Evolutionary conservation across 176 grass and related monocot genomes (phyloP).

Genomic region (Poa annua): DNA sequence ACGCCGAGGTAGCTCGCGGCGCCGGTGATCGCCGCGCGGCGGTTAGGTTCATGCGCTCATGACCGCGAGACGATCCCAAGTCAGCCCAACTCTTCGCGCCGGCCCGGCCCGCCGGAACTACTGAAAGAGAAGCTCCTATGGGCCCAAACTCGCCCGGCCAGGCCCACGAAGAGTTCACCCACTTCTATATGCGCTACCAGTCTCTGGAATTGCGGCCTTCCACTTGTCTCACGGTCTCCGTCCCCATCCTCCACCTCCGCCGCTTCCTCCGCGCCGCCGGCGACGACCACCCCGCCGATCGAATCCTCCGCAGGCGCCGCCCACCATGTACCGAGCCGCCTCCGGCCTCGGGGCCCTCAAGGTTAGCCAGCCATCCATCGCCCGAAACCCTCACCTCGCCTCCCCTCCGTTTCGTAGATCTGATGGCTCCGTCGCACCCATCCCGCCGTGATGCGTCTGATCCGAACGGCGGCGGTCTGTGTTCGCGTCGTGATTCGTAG

Average conservation of each 20-base stretch:
- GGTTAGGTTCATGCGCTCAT: background rate
- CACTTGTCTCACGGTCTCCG: conserved; percentile 48
- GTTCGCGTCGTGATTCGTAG: background rate
- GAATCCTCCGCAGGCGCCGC: background rate
- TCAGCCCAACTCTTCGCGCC: background rate
- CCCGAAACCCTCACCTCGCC: conserved; percentile 10
- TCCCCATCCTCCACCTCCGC: conserved; percentile 26
- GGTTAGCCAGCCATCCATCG: conserved; percentile 47
- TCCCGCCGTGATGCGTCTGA: conserved; percentile 18
- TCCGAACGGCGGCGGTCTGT: background rate
- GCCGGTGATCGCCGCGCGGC: conserved; percentile 43
- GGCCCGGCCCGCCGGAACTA: background rate
- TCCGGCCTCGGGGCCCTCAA: conserved; percentile 74
- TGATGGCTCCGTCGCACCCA: background rate
- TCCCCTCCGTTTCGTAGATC: conserved; percentile 44
- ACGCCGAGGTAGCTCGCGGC: conserved; percentile 50
- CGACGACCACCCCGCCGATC: conserved; percentile 19
- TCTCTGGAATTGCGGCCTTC: conserved; percentile 29
- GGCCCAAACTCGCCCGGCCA: background rate
- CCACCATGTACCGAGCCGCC: conserved; percentile 69
- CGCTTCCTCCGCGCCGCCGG: conserved; percentile 42
- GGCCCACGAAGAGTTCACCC: background rate
- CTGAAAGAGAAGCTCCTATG: background rate
- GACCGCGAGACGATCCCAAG: background rate
- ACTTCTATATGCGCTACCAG: background rate